Evolutionary conservation across 2,329 filamentous ascomycete species (phyloP), one percentile per base, ranked within the genome.

Genomic region (Tolypocladium sp.): DNA sequence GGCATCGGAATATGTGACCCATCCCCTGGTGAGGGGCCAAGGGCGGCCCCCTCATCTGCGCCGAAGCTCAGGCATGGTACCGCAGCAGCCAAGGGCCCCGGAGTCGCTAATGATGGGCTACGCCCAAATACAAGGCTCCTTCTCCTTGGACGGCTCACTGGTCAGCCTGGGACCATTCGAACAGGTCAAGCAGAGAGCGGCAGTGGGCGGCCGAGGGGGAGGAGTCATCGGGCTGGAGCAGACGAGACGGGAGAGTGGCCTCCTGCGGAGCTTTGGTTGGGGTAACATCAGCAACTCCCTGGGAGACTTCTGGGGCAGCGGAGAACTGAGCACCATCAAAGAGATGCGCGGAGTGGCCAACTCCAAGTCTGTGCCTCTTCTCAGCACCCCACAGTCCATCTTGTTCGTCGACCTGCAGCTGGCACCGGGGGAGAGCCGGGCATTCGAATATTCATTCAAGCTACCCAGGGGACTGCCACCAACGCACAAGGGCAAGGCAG

Each of bases 31-130:
- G 20, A 66, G 75, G 57, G 66, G 70, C 2, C 69, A 73, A 15
- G 70, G 65, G 51, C 71, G 76, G 33, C 76, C 80, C 35, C 69
- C 74, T 2, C 77, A 82, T 63, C 67, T 79, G 17, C 76, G 82
- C 59, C 75, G 77, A 56, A 75, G 73, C 61, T 79, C 82, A 35
- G 76, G 73, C 57, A 67, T 80, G 58, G 68, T 72, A 61, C 72
- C 71, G 60, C 74, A 76, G 62, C 75, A 76, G 54, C 70, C 77
- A 46, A 78, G 76, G 66, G 71, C 79, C 44, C 86, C 90, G 0
- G 92, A 97, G 70, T 87, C 88, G 1, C 76, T 99, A 58, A 95
- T 99, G 86, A 99, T 99, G 94, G 94, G 92, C 0, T 99, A 96
- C 73, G 93, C 91, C 3, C 94, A 99, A 67, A 85, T 97, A 2